phyloP scores from a whole-genome alignment of 2,329 filamentous ascomycete species.

The Paraconiothyrium sp. region DNA sequence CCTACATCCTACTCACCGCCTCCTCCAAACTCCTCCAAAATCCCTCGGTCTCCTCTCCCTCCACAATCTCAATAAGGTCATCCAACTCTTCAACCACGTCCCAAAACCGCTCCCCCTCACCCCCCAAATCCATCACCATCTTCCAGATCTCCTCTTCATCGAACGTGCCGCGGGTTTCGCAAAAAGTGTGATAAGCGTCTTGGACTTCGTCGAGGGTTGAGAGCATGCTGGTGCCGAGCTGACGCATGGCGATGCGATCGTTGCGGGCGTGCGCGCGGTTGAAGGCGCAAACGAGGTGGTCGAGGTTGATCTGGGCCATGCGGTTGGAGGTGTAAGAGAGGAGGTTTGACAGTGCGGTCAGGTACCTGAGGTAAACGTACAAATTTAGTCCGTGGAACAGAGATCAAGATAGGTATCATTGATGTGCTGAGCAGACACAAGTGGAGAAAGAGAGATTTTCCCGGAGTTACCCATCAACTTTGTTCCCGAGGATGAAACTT shows the following conservation, averaged over 20 bases:
- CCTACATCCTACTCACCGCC: not conserved
- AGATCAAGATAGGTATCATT: too few relatives aligned
- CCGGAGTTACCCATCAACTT: too few relatives aligned
- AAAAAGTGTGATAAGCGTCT: not conserved
- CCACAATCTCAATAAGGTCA: slow-evolving; percentile 5
- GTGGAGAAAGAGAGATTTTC: too few relatives aligned
- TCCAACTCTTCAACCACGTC: slow-evolving; percentile 10
- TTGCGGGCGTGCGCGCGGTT: not conserved
- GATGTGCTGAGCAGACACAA: not conserved
- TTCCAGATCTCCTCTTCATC: slow-evolving; percentile 9
- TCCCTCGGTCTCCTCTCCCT: not conserved
- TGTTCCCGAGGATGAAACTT: not conserved
- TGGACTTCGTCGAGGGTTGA: not conserved
- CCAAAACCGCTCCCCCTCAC: not conserved
- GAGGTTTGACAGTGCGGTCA: not conserved
- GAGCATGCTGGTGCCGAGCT: not conserved
- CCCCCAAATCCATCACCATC: slow-evolving; percentile 1
- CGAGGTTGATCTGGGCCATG: not conserved
- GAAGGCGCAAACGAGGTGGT: not conserved
- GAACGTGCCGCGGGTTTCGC: slow-evolving; percentile 1
- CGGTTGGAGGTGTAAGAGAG: not conserved
- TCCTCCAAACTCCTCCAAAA: slow-evolving; percentile 8
- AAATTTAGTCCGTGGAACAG: not conserved
- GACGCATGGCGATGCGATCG: not conserved
- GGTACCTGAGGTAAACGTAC: not conserved